A percentile compares a stretch with the other conserved stretches of the same genome.
These are phyloP conservation scores for Dalbergia cultrata DNA, from an alignment of 306 rosid species.

Conservation along the genomic window DNA sequence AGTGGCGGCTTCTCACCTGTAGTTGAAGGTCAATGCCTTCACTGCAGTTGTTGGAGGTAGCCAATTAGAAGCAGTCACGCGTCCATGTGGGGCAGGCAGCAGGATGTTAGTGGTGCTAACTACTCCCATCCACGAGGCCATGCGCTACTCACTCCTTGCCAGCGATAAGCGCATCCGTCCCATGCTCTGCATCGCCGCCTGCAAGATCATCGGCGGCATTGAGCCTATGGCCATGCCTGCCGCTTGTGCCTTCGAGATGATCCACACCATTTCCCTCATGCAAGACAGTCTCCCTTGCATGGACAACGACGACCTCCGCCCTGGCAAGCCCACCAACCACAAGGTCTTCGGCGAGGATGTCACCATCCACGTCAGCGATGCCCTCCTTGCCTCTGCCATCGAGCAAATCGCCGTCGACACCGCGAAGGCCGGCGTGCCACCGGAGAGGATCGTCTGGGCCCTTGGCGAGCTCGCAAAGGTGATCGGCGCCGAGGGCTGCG, in stretches of 20 bases:
- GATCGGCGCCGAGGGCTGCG: conserved; percentile 77
- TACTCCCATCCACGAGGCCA: conserved; percentile 86
- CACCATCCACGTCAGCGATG: conserved; percentile 85
- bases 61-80: no score
- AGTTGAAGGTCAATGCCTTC: no score
- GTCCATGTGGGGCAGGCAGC: no score
- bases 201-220: conserved; percentile 75
- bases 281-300: conserved; percentile 91
- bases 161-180: conserved; percentile 88
- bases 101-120: no score
- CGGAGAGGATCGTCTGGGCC: conserved; percentile 60
- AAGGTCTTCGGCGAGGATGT: conserved; percentile 88
- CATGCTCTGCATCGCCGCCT: conserved; percentile 77
- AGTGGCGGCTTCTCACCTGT: no score
- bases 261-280: conserved; percentile 88
- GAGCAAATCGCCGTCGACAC: conserved; percentile 76
- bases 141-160: conserved; percentile 87
- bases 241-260: conserved; percentile 89
- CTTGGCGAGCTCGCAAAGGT: conserved; percentile 70
- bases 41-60: no score
- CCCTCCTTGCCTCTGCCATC: conserved; percentile 71
- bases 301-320: conserved; percentile 94
- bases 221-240: conserved; percentile 76
- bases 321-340: conserved; percentile 86
- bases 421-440: conserved; percentile 52